A percentile compares a stretch with the other conserved stretches of the same genome.
These are phyloP conservation scores for Aspergillus versicolor DNA, from an alignment of 2,329 filamentous ascomycete species.

Conservation along the genomic window DNA sequence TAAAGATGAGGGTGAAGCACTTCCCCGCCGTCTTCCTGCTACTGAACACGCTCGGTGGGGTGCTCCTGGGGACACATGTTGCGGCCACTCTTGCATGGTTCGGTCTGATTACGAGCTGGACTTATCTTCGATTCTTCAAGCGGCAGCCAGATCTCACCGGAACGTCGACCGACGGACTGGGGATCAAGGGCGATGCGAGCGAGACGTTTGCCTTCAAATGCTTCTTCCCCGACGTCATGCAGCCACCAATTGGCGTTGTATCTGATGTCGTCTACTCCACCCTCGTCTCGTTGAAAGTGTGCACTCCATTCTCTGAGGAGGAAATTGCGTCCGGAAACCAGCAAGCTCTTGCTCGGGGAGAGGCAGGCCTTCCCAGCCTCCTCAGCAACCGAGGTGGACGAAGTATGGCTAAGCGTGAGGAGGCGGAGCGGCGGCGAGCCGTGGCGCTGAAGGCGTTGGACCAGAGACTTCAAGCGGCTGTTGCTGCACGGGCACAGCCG, in stretches of 20 bases:
- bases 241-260: constrained; percentile 73
- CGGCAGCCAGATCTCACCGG: constrained; percentile 55
- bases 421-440: constrained; percentile 85
- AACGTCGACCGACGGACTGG: constrained; percentile 52
- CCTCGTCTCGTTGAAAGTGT: constrained; percentile 73
- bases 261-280: constrained; percentile 71
- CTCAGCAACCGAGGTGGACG: constrained; percentile 51
- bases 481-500: constrained; percentile 52
- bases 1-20: constrained; percentile 84
- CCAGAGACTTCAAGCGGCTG: constrained; percentile 84
- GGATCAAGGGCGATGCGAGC: constrained; percentile 83
- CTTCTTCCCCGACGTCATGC: constrained; percentile 85
- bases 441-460: constrained; percentile 89
- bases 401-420: constrained; percentile 72
- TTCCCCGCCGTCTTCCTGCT: constrained; percentile 74
- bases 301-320: constrained; percentile 79
- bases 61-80: constrained; percentile 68
- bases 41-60: constrained; percentile 66
- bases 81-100: constrained; percentile 76
- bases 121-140: constrained; percentile 95
- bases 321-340: constrained; percentile 74
- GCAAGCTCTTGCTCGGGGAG: constrained; percentile 65
- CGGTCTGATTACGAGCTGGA: constrained; percentile 87
- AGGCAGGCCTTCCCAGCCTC: constrained; percentile 60
- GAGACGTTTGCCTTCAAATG: constrained; percentile 95